These are phyloP conservation scores for Falciphora oryzae DNA, from an alignment of 2,329 filamentous ascomycete species.

Conservation along the genomic window DNA sequence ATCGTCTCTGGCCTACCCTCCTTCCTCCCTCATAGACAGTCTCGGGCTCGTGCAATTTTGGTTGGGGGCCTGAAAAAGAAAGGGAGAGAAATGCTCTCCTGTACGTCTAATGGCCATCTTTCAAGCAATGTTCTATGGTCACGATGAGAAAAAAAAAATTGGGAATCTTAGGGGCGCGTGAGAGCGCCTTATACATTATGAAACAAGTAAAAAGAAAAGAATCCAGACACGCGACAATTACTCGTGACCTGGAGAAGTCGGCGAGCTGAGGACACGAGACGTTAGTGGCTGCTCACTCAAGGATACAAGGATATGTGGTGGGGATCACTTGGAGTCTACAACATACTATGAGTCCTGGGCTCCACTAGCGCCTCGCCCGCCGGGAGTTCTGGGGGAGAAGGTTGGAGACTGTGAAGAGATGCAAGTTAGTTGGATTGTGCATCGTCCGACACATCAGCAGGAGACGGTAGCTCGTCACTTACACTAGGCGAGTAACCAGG, in stretches of 20 bases:
- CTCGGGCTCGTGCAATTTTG: constrained; percentile 1
- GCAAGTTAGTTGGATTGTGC: not conserved
- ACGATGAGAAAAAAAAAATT: not conserved
- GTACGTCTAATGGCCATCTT: not conserved
- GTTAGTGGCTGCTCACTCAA: constrained; percentile 3
- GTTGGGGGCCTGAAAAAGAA: not conserved
- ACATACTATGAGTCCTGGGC: constrained; percentile 37
- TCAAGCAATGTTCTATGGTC: not conserved
- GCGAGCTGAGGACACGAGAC: constrained; percentile 23
- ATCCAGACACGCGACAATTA: constrained; percentile 16
- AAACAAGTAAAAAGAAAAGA: constrained; percentile 11
- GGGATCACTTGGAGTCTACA: not conserved
- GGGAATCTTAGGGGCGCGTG: constrained; percentile 2
- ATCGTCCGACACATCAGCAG: too few species aligned
- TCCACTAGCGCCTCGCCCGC: constrained; percentile 28
- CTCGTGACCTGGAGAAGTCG: constrained; percentile 33
- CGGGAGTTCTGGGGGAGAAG: constrained; percentile 39
- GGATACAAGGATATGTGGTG: constrained; percentile 6
- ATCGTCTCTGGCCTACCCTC: not conserved
- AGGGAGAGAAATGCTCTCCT: not conserved
- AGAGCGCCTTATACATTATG: constrained; percentile 14
- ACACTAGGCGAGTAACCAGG: constrained; percentile 66
- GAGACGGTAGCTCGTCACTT: constrained; percentile 15
- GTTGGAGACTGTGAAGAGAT: constrained; percentile 32
- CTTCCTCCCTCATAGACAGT: not conserved